These are phyloP conservation scores for Solanum corneliomulleri DNA, from an alignment of 257 asterid species.

Conservation along the genomic window DNA sequence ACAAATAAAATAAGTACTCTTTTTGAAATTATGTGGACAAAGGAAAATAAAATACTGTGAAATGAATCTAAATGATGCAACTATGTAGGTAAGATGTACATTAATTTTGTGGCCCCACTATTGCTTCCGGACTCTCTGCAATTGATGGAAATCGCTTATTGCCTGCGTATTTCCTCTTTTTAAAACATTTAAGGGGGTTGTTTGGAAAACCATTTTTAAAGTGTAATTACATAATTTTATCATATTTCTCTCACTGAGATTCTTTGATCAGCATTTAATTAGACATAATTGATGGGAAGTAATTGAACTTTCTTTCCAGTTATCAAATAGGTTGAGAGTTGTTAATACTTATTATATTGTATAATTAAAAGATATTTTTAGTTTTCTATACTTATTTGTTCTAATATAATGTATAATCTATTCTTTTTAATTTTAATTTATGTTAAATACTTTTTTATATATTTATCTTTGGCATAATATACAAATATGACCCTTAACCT, in stretches of 20 bases:
- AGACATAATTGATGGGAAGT: not conserved
- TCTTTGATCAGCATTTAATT: not conserved
- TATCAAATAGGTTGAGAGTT: not conserved
- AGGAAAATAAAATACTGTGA: not conserved
- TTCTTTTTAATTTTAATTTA: not conserved
- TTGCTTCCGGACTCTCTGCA: not conserved
- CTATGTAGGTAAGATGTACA: not conserved
- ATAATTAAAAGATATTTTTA: no score
- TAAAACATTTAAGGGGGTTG: not conserved
- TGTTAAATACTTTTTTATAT: no score
- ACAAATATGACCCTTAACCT: no score
- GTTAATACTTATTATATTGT: not conserved
- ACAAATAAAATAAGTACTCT: not conserved
- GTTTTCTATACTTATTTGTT: not conserved
- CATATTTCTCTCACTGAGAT: not conserved
- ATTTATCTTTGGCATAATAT: no score
- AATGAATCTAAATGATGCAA: not conserved
- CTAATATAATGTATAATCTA: no score
- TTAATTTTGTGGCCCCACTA: not conserved
- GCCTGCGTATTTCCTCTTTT: not conserved
- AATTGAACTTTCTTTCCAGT: not conserved
- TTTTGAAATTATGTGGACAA: not conserved
- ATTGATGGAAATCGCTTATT: not conserved
- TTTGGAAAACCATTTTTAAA: not conserved
- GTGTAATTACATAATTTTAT: not conserved